Evolutionary conservation across 306 rosid genomes (phyloP).

Genomic region (Ceratonia siliqua): DNA sequence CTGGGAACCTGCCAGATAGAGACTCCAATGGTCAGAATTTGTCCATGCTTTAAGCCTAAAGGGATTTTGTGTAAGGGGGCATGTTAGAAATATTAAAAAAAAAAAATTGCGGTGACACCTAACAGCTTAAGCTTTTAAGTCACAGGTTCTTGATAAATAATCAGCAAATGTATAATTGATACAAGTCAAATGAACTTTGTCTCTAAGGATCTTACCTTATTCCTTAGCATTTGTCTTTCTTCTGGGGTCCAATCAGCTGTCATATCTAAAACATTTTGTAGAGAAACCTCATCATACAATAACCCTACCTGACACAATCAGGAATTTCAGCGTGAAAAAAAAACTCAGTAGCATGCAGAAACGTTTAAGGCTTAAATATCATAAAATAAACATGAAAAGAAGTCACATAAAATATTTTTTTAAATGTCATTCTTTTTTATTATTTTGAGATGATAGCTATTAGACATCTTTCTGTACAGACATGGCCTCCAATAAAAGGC

Average conservation of each 20-base stretch:
- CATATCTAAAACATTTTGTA: slow-evolving; percentile 77
- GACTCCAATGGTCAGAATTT: slow-evolving; percentile 32
- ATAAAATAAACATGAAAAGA: background rate
- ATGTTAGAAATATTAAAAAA: slow-evolving; percentile 7
- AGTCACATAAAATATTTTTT: slow-evolving; percentile 13
- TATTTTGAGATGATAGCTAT: background rate
- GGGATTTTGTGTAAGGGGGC: slow-evolving; percentile 32
- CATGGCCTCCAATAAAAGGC: background rate
- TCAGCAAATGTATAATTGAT: slow-evolving; percentile 10
- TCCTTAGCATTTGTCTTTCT: slow-evolving; percentile 90
- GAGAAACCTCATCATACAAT: slow-evolving; percentile 79
- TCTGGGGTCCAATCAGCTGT: slow-evolving; percentile 89
- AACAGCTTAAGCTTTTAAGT: slow-evolving; percentile 5
- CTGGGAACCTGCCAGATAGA: slow-evolving; percentile 62
- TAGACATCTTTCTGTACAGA: slow-evolving; percentile 14
- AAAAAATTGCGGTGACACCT: slow-evolving; percentile 14
- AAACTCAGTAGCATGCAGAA: no score
- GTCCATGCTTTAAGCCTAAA: slow-evolving; percentile 9
- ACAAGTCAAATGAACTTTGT: slow-evolving; percentile 25
- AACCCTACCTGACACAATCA: slow-evolving; percentile 80
- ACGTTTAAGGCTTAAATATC: slow-evolving; percentile 12
- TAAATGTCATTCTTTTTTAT: background rate
- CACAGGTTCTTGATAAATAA: no score
- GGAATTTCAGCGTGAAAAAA: no score
- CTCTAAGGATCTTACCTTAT: slow-evolving; percentile 60